Base-by-base conservation (phyloP, 2,329 filamentous ascomycete species). In the Myriangium duriaei region DNA sequence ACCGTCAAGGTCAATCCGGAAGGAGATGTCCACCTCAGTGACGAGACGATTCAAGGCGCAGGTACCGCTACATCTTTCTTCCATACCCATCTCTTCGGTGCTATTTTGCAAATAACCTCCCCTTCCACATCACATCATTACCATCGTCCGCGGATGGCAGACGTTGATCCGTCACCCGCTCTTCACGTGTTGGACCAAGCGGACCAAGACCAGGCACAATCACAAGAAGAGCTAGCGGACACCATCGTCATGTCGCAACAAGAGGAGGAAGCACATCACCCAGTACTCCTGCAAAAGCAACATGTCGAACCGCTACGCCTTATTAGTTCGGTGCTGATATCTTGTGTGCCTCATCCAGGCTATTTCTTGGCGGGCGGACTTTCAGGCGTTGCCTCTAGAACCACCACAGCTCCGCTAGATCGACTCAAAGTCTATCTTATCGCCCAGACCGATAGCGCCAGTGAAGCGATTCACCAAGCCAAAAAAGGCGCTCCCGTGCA, bases 381-480 rank as follows among this genome's bases (percentile, higher is more conserved):
- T 57, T 86, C 88, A 58, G 91, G 91, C 58, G 88, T 86, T 59
- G 79, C 95, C 52, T 96, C 88, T 56, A 80, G 91, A 57, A 96
- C 91, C 56, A 81, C 84, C 46, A 98, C 91, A 49, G 91, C 91
- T 43, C 91, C 91, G 43, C 78, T 98, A 61, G 91, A 98, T 65
- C 85, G 91, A 51, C 69, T 98, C 42, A 96, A 96, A 65, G 91
- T 98, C 47, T 96, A 93, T 59, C 74, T 98, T 37, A 91, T 98
- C 52, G 88, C 93, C 37, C 88, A 92, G 60, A 93, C 85, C 41
- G 72, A 69, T 46, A 64, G 69, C 40, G 70, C 68, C 42, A 54
- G 72, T 48, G 69, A 73, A 41, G 74, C 76, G 7, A 59, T 79
- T 32, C 61, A 71, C 40, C 79, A 81, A 11, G 74, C 76, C 3